Conservation (phyloP, 2,329 filamentous ascomycete genomes). For the Rugonectria rugulosa region DNA sequence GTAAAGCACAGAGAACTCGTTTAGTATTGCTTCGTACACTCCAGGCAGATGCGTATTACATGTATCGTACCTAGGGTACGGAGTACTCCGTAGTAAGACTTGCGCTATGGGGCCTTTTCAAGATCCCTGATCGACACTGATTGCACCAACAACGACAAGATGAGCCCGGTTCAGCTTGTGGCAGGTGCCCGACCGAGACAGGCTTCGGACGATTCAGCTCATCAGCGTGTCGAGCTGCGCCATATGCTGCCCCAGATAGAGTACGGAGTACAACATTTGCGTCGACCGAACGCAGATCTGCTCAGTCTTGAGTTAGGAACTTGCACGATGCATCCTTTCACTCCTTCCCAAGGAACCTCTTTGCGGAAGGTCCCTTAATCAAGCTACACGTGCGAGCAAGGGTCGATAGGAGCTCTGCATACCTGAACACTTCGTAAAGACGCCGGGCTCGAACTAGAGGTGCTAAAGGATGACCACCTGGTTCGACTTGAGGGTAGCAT, state of each 20-base stretch:
- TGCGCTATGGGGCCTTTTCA: too few species aligned
- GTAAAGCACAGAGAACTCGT: too few species aligned
- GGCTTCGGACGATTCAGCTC: conserved; percentile 2
- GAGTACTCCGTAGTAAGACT: too few species aligned
- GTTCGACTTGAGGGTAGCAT: too few species aligned
- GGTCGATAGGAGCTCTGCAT: too few species aligned
- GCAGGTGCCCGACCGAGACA: conserved; percentile 1
- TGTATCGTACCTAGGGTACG: not conserved
- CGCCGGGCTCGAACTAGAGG: too few species aligned
- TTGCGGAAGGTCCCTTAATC: conserved; percentile 14
- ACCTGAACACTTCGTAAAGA: too few species aligned
- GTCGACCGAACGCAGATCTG: conserved; percentile 11
- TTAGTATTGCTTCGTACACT: not conserved
- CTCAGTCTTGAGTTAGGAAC: not conserved
- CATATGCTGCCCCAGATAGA: not conserved
- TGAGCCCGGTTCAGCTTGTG: conserved; percentile 8
- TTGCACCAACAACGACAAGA: not conserved
- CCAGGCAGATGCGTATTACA: too few species aligned
- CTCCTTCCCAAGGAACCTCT: not conserved
- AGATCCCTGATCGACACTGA: conserved; percentile 5
- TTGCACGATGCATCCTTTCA: too few species aligned
- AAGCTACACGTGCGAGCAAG: conserved; percentile 3
- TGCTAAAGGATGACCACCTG: too few species aligned
- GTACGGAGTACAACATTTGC: not conserved
- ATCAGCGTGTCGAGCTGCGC: too few species aligned